Evolutionary conservation across 495 filamentous ascomycete genomes (phyloP).

Genomic region (Aspergillus mulundensis): DNA sequence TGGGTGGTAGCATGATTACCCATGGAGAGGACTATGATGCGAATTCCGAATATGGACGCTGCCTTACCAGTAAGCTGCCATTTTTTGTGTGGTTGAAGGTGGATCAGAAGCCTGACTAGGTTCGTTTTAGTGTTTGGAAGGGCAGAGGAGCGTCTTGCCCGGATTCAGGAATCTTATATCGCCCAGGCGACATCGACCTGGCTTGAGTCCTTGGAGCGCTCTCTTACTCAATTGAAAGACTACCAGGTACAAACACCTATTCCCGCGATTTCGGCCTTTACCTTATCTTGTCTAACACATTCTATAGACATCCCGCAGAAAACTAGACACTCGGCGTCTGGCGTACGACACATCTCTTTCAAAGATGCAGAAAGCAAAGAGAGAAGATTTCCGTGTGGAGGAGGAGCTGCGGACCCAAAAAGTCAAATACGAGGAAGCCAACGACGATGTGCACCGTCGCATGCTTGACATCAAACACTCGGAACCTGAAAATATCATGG

Average conservation of each 20-base stretch:
- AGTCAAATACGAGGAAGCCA: conserved; percentile 94
- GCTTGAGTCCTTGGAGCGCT: conserved; percentile 88
- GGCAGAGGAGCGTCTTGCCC: conserved; percentile 82
- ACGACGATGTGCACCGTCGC: conserved; percentile 83
- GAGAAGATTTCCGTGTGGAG: conserved; percentile 87
- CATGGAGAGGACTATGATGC: conserved; percentile 93
- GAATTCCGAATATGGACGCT: conserved; percentile 90
- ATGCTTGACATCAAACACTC: conserved; percentile 97
- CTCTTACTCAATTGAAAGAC: conserved; percentile 93
- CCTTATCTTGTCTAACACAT: conserved; percentile 11
- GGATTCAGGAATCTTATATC: conserved; percentile 82
- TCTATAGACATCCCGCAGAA: conserved; percentile 75
- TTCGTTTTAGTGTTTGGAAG: conserved; percentile 61
- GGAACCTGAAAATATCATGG: conserved; percentile 77
- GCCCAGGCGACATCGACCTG: conserved; percentile 78
- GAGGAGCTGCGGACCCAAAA: conserved; percentile 90
- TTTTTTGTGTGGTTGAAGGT: not conserved
- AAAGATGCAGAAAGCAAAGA: conserved; percentile 93
- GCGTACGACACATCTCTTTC: conserved; percentile 86
- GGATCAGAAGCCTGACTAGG: conserved; percentile 6
- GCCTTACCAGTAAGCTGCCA: conserved; percentile 64
- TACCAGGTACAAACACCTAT: conserved; percentile 64
- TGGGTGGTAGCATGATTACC: conserved; percentile 82
- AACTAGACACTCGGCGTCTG: conserved; percentile 85
- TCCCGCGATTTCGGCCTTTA: not conserved